Percentiles rank a stretch among this genome's conserved stretches.
These are phyloP conservation scores for Penicillium sp. DNA, from an alignment of 2,329 filamentous ascomycete genomes.

Conservation along the genomic window DNA sequence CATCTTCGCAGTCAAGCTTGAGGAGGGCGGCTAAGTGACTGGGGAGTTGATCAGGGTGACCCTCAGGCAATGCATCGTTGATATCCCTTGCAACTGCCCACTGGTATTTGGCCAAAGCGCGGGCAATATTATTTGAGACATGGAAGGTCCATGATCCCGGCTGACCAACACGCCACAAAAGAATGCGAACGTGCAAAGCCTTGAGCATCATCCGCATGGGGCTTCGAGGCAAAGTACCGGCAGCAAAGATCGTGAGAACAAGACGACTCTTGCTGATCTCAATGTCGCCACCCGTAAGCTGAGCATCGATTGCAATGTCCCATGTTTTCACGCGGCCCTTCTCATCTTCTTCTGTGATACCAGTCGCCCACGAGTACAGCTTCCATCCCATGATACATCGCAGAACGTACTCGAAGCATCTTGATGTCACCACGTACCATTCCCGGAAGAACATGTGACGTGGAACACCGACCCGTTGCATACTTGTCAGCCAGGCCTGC, in stretches of 20 bases:
- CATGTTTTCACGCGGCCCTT: conserved; percentile 85
- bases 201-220: conserved; percentile 87
- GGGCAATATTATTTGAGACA: conserved; percentile 69
- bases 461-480: conserved; percentile 91
- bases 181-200: conserved; percentile 84
- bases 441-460: conserved; percentile 85
- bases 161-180: conserved; percentile 77
- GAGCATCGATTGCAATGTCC: conserved; percentile 90
- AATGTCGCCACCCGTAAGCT: conserved; percentile 85
- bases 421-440: conserved; percentile 75
- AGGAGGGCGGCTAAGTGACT: conserved; percentile 76
- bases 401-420: conserved; percentile 79
- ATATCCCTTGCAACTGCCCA: conserved; percentile 81
- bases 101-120: conserved; percentile 71
- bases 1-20: conserved; percentile 77
- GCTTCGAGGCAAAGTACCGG: conserved; percentile 81
- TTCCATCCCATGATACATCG: conserved; percentile 76
- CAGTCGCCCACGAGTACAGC: conserved; percentile 77
- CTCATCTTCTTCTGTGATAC: conserved; percentile 82
- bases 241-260: conserved; percentile 83
- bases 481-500: conserved; percentile 89
- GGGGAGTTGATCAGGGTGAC: conserved; percentile 69
- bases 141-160: conserved; percentile 66
- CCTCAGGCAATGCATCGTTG: conserved; percentile 50
- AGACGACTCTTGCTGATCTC: conserved; percentile 88